Evolutionary conservation across 495 filamentous ascomycete species (phyloP).

Genomic region (Tuber indicum): DNA sequence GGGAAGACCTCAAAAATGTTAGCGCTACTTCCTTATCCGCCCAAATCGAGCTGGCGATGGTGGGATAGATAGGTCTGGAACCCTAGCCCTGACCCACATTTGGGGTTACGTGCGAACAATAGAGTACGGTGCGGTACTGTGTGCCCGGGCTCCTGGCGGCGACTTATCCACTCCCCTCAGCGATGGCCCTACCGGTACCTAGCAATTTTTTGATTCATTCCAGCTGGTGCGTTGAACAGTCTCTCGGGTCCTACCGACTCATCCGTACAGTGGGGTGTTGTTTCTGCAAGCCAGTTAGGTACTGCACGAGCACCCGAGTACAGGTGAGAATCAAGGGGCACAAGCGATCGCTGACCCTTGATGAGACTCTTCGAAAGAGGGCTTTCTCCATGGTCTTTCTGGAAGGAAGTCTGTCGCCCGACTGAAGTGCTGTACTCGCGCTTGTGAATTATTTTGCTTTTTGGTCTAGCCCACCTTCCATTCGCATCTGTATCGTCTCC

Average conservation of each 20-base stretch:
- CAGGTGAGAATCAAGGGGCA: not conserved
- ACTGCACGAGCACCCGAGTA: not conserved
- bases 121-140: too few species aligned
- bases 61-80: not conserved
- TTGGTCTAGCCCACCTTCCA: slow-evolving; percentile 11
- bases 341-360: not conserved
- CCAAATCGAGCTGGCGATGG: not conserved
- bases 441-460: slow-evolving; percentile 7
- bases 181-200: not conserved
- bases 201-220: not conserved
- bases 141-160: not conserved
- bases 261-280: not conserved
- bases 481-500: not conserved
- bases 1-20: not conserved
- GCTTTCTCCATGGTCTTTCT: not conserved
- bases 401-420: not conserved
- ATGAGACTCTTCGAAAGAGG: not conserved
- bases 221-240: not conserved
- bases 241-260: not conserved
- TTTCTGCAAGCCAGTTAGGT: not conserved
- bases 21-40: not conserved
- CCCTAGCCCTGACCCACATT: not conserved
- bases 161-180: not conserved
- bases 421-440: slow-evolving; percentile 5
- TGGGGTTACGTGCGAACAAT: not conserved